These are phyloP conservation scores for Sinapis alba DNA, from an alignment of 441 rosid species.

Conservation along the genomic window DNA sequence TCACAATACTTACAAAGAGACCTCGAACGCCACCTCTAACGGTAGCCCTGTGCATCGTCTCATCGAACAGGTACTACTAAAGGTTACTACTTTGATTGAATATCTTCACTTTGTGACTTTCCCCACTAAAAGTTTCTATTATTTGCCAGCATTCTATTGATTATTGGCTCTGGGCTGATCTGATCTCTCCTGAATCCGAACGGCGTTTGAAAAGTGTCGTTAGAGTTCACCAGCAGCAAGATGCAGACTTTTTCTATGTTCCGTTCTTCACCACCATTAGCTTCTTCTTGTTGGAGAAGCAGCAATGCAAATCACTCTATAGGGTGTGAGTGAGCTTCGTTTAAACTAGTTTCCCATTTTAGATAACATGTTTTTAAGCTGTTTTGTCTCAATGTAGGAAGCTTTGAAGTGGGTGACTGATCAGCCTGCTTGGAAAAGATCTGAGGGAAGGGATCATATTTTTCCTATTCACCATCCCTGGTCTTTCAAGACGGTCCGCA, in stretches of 20 bases:
- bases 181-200: constrained; percentile 74
- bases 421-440: constrained; percentile 93
- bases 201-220: constrained; percentile 80
- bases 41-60: constrained; percentile 98
- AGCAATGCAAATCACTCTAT: constrained; percentile 94
- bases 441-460: constrained; percentile 92
- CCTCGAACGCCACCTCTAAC: constrained; percentile 84
- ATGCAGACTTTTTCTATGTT: constrained; percentile 82
- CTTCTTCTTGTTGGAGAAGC: constrained; percentile 92
- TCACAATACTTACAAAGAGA: constrained; percentile 65
- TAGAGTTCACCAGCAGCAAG: constrained; percentile 74
- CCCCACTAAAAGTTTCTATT: no score
- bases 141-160: constrained; percentile 87
- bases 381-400: constrained; percentile 4
- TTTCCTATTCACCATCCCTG: constrained; percentile 98
- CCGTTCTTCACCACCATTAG: constrained; percentile 94
- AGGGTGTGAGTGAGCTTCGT: constrained; percentile 94
- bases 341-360: not conserved
- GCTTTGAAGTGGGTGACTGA: constrained; percentile 80
- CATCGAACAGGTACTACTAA: constrained; percentile 72
- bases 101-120: not conserved
- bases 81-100: not conserved
- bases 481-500: constrained; percentile 94
- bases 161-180: constrained; percentile 96
- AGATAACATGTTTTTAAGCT: not conserved